phyloP scores from a whole-genome alignment of 768 basidiomycete species.

The Termitomyces sp. region DNA sequence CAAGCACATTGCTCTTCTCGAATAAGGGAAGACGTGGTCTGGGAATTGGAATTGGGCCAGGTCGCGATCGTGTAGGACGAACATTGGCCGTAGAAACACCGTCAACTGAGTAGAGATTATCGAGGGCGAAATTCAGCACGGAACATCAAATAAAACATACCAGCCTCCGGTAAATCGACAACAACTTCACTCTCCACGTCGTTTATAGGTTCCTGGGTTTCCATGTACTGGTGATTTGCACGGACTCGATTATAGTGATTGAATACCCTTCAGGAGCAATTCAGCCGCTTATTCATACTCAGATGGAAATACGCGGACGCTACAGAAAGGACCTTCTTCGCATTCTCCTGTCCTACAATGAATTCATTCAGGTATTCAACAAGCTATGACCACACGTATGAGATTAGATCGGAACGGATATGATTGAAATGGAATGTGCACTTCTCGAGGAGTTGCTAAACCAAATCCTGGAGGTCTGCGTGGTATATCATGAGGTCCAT shows the following conservation, averaged over 20 bases:
- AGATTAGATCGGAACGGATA: neutral
- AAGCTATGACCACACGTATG: constrained; percentile 46
- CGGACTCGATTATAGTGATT: constrained; percentile 92
- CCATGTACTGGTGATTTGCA: constrained; percentile 57
- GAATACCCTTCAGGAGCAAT: constrained; percentile 61
- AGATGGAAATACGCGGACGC: constrained; percentile 60
- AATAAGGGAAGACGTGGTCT: constrained; percentile 58
- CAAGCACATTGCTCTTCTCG: constrained; percentile 95
- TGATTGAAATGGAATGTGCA: constrained; percentile 16
- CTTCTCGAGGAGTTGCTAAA: constrained; percentile 57
- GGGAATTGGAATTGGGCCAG: constrained; percentile 34
- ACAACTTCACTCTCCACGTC: constrained; percentile 7
- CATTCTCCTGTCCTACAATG: constrained; percentile 87
- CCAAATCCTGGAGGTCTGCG: constrained; percentile 45
- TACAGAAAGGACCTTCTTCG: constrained; percentile 92
- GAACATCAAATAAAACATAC: constrained; percentile 12
- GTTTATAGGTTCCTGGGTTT: constrained; percentile 31
- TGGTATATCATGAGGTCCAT: constrained; percentile 31
- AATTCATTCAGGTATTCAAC: constrained; percentile 85
- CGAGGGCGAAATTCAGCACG: neutral
- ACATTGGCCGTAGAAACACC: constrained; percentile 58
- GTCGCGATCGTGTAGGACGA: constrained; percentile 52
- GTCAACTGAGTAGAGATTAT: neutral
- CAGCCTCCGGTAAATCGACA: constrained; percentile 15
- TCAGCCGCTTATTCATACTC: constrained; percentile 4